Conservation (phyloP, 1,139 yeast species). For the Suhomyces ambrosiae region DNA sequence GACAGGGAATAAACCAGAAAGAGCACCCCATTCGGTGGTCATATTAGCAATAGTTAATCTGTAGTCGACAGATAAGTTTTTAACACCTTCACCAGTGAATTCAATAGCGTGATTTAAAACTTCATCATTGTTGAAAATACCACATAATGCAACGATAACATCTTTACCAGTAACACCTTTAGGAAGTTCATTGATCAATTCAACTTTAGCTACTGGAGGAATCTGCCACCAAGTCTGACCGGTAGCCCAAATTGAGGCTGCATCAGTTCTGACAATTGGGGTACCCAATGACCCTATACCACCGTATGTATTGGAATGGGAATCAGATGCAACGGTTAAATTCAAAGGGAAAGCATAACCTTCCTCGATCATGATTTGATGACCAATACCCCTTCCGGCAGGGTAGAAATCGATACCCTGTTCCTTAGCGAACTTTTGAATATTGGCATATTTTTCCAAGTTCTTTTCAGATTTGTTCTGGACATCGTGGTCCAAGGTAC, state of each 20-base stretch:
- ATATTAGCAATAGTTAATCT: slow-evolving; percentile 95
- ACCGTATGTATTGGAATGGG: slow-evolving; percentile 97
- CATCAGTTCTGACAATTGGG: slow-evolving; percentile 97
- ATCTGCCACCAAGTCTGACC: slow-evolving; percentile 99
- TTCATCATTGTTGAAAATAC: slow-evolving; percentile 91
- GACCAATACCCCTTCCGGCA: slow-evolving; percentile 99
- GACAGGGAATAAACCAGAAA: slow-evolving; percentile 94
- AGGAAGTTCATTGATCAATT: slow-evolving; percentile 78
- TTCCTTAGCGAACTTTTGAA: slow-evolving; percentile 81
- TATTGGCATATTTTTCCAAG: slow-evolving; percentile 81
- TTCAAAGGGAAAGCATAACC: slow-evolving; percentile 97
- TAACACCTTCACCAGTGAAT: slow-evolving; percentile 85
- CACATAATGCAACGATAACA: slow-evolving; percentile 94
- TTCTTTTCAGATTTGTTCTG: slow-evolving; percentile 90
- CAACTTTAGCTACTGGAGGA: slow-evolving; percentile 97
- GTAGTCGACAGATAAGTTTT: slow-evolving; percentile 78
- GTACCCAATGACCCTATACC: slow-evolving; percentile 96
- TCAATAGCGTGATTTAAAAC: slow-evolving; percentile 97
- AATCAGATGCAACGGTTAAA: slow-evolving; percentile 94
- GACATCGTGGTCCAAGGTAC: slow-evolving; percentile 96
- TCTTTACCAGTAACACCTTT: slow-evolving; percentile 94
- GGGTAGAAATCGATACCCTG: slow-evolving; percentile 98
- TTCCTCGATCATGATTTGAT: slow-evolving; percentile 97
- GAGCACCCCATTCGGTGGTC: slow-evolving; percentile 99
- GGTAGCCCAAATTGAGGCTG: slow-evolving; percentile 99